Conservation (phyloP, 176 grass and related monocot species). For the Carex parvula region DNA sequence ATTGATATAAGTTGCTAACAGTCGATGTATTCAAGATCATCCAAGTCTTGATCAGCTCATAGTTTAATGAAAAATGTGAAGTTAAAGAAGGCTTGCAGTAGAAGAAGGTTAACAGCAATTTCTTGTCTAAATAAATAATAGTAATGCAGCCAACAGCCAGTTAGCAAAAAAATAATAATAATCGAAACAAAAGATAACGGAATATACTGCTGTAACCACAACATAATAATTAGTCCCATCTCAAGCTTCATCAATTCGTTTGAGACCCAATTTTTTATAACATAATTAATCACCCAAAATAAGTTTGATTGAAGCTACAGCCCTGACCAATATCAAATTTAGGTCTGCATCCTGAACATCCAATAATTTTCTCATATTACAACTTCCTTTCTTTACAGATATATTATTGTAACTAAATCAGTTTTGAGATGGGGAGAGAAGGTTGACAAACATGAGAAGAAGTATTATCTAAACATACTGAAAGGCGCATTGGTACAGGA, state of each 20-base stretch:
- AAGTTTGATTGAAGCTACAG: neutral
- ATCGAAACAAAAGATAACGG: neutral
- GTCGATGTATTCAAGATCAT: neutral
- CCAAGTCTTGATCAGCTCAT: neutral
- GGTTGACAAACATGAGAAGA: conserved; percentile 3
- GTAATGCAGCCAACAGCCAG: neutral
- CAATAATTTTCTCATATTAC: neutral
- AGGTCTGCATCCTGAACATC: neutral
- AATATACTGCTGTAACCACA: neutral
- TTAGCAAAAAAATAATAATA: neutral
- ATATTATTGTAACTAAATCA: neutral
- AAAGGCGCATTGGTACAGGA: neutral
- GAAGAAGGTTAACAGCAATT: neutral
- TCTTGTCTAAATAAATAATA: neutral
- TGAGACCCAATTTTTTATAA: neutral
- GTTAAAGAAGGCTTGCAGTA: neutral
- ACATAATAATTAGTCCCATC: neutral
- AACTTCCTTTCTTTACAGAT: neutral
- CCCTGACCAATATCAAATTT: neutral
- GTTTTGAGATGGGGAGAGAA: neutral
- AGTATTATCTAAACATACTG: neutral
- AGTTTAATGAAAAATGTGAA: neutral
- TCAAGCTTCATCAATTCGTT: neutral
- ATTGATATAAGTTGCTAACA: neutral
- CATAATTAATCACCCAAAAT: neutral